These are phyloP conservation scores for Eimeria praecox DNA, from an alignment of 169 alveolate species.

Conservation along the genomic window DNA sequence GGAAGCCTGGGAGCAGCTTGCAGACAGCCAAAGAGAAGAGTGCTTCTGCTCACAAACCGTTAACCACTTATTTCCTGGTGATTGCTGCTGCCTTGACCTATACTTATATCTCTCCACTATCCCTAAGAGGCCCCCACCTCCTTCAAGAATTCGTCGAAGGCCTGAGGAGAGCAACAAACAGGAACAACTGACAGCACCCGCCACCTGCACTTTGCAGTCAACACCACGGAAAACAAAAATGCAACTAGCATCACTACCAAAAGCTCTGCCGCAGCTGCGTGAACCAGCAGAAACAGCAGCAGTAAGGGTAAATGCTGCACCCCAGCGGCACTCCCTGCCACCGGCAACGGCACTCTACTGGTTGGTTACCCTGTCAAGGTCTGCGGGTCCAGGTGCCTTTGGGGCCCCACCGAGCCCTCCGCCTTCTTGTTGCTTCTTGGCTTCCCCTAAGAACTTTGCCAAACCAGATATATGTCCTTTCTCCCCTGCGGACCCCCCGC, in stretches of 20 bases:
- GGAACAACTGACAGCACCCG: neutral
- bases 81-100: neutral
- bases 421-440: constrained; percentile 40
- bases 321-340: neutral
- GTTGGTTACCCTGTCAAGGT: constrained; percentile 28
- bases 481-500: constrained; percentile 5
- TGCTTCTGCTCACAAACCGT: neutral
- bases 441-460: constrained; percentile 38
- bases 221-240: neutral
- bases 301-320: neutral
- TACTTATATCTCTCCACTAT: neutral
- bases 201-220: neutral
- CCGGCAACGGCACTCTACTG: neutral
- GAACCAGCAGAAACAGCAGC: neutral
- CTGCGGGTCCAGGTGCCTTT: constrained; percentile 31
- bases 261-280: neutral
- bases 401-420: neutral
- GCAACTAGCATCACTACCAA: neutral
- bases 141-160: constrained; percentile 67
- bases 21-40: neutral
- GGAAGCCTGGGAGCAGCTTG: neutral
- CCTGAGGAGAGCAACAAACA: neutral
- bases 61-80: neutral
- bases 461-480: neutral
- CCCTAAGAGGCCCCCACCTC: constrained; percentile 65